Conservation (phyloP, 257 asterid species). For the Handroanthus guayacan region DNA sequence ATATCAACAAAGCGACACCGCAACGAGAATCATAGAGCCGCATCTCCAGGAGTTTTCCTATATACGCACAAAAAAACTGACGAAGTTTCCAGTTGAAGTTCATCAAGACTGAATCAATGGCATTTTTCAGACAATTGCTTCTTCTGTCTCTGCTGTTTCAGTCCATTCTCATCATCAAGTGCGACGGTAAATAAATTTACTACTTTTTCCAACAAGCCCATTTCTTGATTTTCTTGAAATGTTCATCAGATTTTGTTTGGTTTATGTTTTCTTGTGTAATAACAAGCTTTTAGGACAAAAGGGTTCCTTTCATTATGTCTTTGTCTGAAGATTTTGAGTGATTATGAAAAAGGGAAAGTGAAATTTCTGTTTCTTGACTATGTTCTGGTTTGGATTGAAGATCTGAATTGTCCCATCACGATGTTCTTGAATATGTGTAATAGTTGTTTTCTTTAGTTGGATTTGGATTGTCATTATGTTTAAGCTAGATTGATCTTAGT, state of each 20-base stretch:
- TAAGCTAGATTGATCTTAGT: slow-evolving; percentile 14
- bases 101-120: slow-evolving; percentile 46
- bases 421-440: slow-evolving; percentile 6
- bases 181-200: slow-evolving; percentile 56
- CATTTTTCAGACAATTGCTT: slow-evolving; percentile 52
- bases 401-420: slow-evolving; percentile 31
- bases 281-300: background rate
- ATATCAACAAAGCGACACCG: slow-evolving; percentile 46
- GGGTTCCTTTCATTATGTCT: background rate
- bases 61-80: background rate
- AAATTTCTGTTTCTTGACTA: background rate
- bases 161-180: slow-evolving; percentile 54
- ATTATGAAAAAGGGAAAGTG: background rate
- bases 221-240: slow-evolving; percentile 4
- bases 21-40: background rate
- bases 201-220: background rate
- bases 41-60: background rate
- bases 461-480: slow-evolving; percentile 23
- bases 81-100: background rate
- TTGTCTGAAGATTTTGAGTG: slow-evolving; percentile 14
- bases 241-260: slow-evolving; percentile 18
- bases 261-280: background rate
- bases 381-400: slow-evolving; percentile 28
- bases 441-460: slow-evolving; percentile 16
- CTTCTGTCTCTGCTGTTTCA: slow-evolving; percentile 61